A percentile compares a stretch with the other conserved stretches of the same genome.
Conservation (phyloP, 1,284 basidiomycete genomes). For the Ustilago crameri region DNA sequence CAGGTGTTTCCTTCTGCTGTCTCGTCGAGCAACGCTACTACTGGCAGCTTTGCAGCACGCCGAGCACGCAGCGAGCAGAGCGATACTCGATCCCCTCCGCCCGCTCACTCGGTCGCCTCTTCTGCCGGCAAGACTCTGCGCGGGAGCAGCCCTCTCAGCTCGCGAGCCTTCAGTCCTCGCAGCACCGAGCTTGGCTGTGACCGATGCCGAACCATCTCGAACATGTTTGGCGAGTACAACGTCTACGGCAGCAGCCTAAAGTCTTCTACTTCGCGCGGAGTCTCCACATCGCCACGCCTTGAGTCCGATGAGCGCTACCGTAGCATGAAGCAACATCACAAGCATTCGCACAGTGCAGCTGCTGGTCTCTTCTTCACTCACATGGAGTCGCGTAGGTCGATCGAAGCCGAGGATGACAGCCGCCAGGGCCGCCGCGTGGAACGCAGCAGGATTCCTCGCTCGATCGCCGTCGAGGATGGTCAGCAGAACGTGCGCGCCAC, state of each 20-base stretch:
- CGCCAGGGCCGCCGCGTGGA: conserved; percentile 28
- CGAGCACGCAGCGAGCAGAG: conserved; percentile 33
- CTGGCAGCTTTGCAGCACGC: conserved; percentile 22
- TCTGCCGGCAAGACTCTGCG: conserved; percentile 55
- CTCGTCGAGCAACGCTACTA: conserved; percentile 1
- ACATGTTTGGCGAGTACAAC: conserved; percentile 41
- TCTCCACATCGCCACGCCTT: conserved; percentile 26
- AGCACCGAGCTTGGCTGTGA: conserved; percentile 45
- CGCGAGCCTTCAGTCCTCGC: conserved; percentile 38
- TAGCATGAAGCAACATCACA: conserved; percentile 48
- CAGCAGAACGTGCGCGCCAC: conserved; percentile 40
- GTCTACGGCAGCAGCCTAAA: conserved; percentile 41
- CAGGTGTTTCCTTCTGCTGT: conserved; percentile 19
- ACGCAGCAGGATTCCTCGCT: conserved; percentile 14
- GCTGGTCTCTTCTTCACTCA: conserved; percentile 53
- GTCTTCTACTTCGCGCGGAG: conserved; percentile 34
- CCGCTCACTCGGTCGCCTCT: conserved; percentile 51
- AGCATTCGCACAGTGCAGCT: conserved; percentile 56
- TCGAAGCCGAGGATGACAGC: conserved; percentile 8
- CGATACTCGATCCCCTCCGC: conserved; percentile 46
- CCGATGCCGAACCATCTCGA: conserved; percentile 50
- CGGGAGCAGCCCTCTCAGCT: conserved; percentile 41
- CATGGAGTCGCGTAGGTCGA: conserved; percentile 30
- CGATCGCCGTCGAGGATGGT: conserved; percentile 5
- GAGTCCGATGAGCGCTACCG: conserved; percentile 36